Base-by-base conservation (phyloP, 2,329 filamentous ascomycete species). In the Aureobasidium uvarum region DNA sequence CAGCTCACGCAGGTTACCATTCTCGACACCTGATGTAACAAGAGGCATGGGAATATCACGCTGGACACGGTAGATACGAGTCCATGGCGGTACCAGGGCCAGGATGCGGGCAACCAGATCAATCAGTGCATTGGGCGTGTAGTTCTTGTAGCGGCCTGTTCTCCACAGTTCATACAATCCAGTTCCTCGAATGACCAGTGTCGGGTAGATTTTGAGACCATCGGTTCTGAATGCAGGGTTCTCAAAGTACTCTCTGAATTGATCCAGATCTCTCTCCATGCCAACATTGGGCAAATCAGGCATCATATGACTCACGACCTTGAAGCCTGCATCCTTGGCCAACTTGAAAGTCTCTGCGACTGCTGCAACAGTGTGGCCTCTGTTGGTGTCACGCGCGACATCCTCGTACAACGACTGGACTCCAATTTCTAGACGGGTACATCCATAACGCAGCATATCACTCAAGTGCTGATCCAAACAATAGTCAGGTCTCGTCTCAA, bases 221-320 rank as follows among this genome's bases (percentile, higher is more conserved):
- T 99, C 95, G 1, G 96, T 99, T 67, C 95, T 86, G 81, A 99
- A 99, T 48, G 88, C 92, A 0, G 95, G 95, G 75, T 92, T 98
- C 75, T 96, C 92, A 72, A 99, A 99, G 77, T 99, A 99, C 75
- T 99, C 96, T 69, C 91, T 86, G 78, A 99, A 99, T 72, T 99
- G 95, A 74, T 96, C 93, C 50, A 99, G 83, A 75, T 99, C 95
- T 72, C 95, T 89, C 79, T 99, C 96, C 90, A 98, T 96, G 65
- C 95, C 95, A 2, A 99, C 95, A 72, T 99, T 99, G 3, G 95
- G 95, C 55, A 99, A 80, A 75, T 99, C 95, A 1, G 95, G 95
- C 95, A 99, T 99, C 95, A 99, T 99, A 79, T 99, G 95, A 70
- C 91, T 96, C 68, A 99, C 95, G 0, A 99, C 95, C 77, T 99